Conservation (phyloP, 768 basidiomycete species). For the Leucosporidium yakuticum region DNA sequence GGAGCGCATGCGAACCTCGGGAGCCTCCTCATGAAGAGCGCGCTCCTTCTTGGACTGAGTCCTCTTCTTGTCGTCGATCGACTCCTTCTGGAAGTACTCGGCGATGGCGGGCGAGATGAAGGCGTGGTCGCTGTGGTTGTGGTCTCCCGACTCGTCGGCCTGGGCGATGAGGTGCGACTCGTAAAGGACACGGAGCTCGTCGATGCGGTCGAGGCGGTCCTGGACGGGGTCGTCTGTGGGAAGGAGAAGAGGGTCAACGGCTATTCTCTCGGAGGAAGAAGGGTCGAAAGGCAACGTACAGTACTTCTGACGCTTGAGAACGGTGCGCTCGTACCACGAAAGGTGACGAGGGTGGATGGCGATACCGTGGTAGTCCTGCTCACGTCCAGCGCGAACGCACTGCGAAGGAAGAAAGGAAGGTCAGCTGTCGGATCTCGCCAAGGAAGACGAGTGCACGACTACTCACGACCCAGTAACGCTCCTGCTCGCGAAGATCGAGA, state of each 20-base stretch:
- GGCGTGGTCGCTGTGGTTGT: conserved; percentile 19
- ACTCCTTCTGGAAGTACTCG: conserved; percentile 26
- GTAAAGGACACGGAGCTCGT: conserved; percentile 44
- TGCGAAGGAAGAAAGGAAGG: neutral
- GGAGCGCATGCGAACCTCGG: neutral
- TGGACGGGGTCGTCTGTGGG: conserved; percentile 41
- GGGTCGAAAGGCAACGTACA: neutral
- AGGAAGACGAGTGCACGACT: neutral
- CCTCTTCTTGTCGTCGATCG: conserved; percentile 6
- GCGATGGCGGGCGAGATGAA: conserved; percentile 28
- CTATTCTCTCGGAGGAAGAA: no score
- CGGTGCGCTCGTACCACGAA: conserved; percentile 41
- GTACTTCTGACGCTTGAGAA: conserved; percentile 43
- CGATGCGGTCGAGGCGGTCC: conserved; percentile 43
- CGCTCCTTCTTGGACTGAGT: conserved; percentile 25
- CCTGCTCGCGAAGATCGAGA: conserved; percentile 47
- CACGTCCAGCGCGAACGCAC: conserved; percentile 43
- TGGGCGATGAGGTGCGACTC: conserved; percentile 34
- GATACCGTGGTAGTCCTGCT: conserved; percentile 46
- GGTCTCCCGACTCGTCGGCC: conserved; percentile 1
- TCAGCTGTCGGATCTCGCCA: neutral
- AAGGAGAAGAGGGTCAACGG: conserved; percentile 18
- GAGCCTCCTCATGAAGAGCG: conserved; percentile 10
- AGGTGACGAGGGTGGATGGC: conserved; percentile 47
- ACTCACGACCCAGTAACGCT: conserved; percentile 43